Base-by-base conservation (phyloP, 768 basidiomycete species). In the Naganishia onofrii region DNA sequence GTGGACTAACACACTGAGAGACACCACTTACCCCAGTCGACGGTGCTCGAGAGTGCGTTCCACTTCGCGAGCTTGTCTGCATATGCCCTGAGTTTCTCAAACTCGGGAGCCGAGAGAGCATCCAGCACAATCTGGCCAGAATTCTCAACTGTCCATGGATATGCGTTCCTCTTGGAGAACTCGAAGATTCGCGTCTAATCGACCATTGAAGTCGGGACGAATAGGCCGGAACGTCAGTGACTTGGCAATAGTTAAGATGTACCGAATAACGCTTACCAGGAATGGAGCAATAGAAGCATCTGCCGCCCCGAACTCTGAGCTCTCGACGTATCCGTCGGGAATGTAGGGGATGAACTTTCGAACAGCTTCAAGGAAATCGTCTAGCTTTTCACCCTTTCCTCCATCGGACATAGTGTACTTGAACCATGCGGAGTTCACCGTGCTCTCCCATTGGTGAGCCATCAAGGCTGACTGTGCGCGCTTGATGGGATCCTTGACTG, bases 381-480 rank as follows among this genome's bases (percentile, higher is more conserved):
- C 75, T 54, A 88, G 67, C 1, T 80, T 80, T 13, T 83, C 84
- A 8, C 81, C 79, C 17, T 84, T 83, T 6, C 84, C 85, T 1
- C 74, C 79, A 52, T 77, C 76, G 42, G 80, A 77, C 12, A 77
- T 31, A 23, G 85, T 31, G 55, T 84, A 82, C 3, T 76, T 83
- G 54, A 74, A 71, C 73, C 78, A 85, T 0, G 81, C 77, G 0
- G 85, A 81, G 31, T 77, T 60, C 72, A 87, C 82, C 42, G 86
- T 82, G 8, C 83, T 80, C 69, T 89, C 86, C 77, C 46, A 73
- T 56, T 73, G 70, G 9, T 46, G 34, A 21, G 87, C 84, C 81
- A 89, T 88, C 79, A 89, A 86, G 28, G 88, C 86, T 9, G 83
- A 85, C 68, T 84, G 82, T 44, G 89, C 88, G 44, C 87, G 85